Base-by-base conservation (phyloP, 2,329 filamentous ascomycete genomes). In the Pezicula carpinea region DNA sequence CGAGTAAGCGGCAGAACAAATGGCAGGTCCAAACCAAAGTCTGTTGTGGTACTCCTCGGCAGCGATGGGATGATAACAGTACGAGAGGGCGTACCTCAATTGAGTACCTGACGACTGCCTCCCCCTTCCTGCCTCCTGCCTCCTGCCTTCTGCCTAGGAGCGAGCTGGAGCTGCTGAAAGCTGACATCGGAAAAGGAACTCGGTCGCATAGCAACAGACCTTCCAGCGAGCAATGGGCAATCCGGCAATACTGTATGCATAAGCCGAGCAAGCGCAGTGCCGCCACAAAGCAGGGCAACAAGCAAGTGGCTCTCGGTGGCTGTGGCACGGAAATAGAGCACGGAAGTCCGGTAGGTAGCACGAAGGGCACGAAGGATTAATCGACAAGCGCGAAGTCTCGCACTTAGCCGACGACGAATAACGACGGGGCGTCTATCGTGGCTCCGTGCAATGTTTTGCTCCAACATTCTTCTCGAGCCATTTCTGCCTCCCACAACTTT, bases 331-430 rank as follows among this genome's bases (percentile, higher is more conserved):
- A 53, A 56, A 53, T 54, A 57, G 55, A 46, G 35, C 15, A 41
- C 38, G n/a, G n/a, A n/a, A n/a, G n/a, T n/a, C n/a, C n/a, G n/a
- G n/a, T n/a, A n/a, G n/a, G n/a, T n/a, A n/a, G n/a, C n/a, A n/a
- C n/a, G n/a, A n/a, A n/a, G n/a, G n/a, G n/a, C n/a, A n/a, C n/a
- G n/a, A n/a, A n/a, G n/a, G n/a, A n/a, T 49, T 49, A 23, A 26
- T 15, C 19, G 40, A 48, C 47, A 60, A 54, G 59, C 59, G 58
- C 58, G 58, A 56, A 48, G 50, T 54, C 49, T 39, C n/a, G n/a
- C n/a, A 44, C 49, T 53, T 54, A 57, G 50, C 53, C 56, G 52
- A 60, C 26, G n/a, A n/a, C 58, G 55, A 60, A 60, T 60, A 49
- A 53, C 34, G 51, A 50, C 32, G 21, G 47, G 51, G 54, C 58